Conservation (phyloP, 495 filamentous ascomycete genomes). For the Penicillium mononematosum region DNA sequence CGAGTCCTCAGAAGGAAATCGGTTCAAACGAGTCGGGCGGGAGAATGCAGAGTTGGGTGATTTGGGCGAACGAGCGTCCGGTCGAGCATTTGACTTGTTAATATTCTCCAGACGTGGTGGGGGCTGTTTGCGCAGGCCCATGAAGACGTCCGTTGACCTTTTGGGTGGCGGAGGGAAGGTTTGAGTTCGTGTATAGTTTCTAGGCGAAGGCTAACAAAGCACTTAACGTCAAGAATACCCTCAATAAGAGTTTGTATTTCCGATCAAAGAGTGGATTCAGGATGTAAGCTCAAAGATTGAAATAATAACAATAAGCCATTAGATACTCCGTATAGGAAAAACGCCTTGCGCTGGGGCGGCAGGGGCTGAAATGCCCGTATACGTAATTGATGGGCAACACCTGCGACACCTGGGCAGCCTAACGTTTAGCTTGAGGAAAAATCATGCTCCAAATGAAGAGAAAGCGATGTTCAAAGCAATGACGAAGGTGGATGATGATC, state of each 20-base stretch:
- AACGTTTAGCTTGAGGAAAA: conserved; percentile 7
- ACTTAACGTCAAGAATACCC: neutral
- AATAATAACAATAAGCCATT: conserved; percentile 3
- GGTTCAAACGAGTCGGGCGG: conserved; percentile 33
- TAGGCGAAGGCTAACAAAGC: neutral
- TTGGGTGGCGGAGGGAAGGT: neutral
- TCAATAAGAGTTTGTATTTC: neutral
- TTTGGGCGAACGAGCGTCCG: conserved; percentile 25
- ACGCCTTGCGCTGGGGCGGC: conserved; percentile 16
- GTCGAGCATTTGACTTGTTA: conserved; percentile 34
- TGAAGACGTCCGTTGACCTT: conserved; percentile 31
- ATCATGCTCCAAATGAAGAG: conserved; percentile 2
- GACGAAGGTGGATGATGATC: conserved; percentile 3
- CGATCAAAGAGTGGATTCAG: neutral
- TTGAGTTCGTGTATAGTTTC: conserved; percentile 2
- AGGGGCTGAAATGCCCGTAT: conserved; percentile 4
- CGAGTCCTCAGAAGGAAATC: conserved; percentile 36
- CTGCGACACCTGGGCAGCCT: neutral
- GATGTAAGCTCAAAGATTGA: neutral
- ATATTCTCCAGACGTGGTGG: conserved; percentile 44
- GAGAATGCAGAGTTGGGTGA: conserved; percentile 36
- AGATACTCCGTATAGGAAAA: conserved; percentile 4
- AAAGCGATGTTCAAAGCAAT: neutral
- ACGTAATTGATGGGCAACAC: conserved; percentile 3
- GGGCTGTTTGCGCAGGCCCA: conserved; percentile 49